These are phyloP conservation scores for Trametes cinnabarina DNA, from an alignment of 768 basidiomycete species.

Conservation along the genomic window DNA sequence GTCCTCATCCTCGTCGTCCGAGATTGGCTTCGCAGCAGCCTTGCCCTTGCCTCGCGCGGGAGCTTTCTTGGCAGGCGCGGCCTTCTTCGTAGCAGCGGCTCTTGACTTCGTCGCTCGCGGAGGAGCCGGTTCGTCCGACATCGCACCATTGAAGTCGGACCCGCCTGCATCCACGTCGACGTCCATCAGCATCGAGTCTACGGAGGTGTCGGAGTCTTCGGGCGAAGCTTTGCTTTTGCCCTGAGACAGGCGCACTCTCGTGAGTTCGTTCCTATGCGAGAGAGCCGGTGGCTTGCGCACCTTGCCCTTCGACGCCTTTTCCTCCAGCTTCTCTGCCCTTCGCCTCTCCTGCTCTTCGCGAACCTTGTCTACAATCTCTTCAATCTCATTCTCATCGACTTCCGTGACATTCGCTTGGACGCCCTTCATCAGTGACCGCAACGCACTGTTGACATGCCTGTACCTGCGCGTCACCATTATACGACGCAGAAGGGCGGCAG, in stretches of 20 bases:
- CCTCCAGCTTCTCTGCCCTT: conserved; percentile 47
- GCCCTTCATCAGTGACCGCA: conserved; percentile 64
- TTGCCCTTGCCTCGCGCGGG: conserved; percentile 41
- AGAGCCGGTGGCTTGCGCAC: conserved; percentile 30
- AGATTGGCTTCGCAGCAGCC: conserved; percentile 48
- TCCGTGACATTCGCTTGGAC: conserved; percentile 66
- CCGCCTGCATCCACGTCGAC: conserved; percentile 64
- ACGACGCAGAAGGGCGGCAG: background rate
- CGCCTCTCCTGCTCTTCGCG: conserved; percentile 67
- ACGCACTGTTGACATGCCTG: conserved; percentile 63
- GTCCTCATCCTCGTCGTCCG: conserved; percentile 55
- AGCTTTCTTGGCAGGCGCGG: conserved; percentile 35
- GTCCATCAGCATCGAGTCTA: conserved; percentile 80
- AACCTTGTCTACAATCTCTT: conserved; percentile 71
- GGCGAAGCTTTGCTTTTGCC: conserved; percentile 44
- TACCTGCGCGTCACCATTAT: background rate
- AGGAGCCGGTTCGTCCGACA: conserved; percentile 41
- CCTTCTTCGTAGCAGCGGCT: conserved; percentile 32
- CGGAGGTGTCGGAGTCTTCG: conserved; percentile 52
- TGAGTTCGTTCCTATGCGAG: background rate
- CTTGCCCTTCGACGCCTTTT: conserved; percentile 43
- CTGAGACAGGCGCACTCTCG: background rate
- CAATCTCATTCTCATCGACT: conserved; percentile 69
- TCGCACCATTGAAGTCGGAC: conserved; percentile 53
- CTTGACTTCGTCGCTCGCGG: conserved; percentile 33